phyloP scores from a whole-genome alignment of 768 basidiomycete species.

The Omphalotus guepiniiformis region DNA sequence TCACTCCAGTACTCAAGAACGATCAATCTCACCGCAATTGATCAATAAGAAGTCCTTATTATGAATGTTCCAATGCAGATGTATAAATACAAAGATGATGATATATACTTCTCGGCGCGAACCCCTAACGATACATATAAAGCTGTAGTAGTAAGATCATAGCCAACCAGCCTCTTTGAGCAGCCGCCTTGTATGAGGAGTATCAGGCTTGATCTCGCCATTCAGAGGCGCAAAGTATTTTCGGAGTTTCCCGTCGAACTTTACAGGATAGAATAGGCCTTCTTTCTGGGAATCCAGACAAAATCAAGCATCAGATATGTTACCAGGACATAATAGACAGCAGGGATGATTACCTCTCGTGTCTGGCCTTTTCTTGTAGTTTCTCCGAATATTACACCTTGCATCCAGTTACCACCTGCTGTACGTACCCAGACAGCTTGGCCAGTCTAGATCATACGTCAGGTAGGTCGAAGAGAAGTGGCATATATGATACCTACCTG shows the following conservation, averaged over 20 bases:
- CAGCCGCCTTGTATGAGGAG: slow-evolving; percentile 36
- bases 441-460: slow-evolving; percentile 30
- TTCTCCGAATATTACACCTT: slow-evolving; percentile 43
- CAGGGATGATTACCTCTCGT: slow-evolving; percentile 32
- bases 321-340: neutral
- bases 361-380: slow-evolving; percentile 42
- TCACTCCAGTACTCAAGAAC: too few species aligned
- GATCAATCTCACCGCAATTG: too few species aligned
- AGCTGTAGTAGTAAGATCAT: too few species aligned
- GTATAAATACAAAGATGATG: too few species aligned
- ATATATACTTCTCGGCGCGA: too few species aligned
- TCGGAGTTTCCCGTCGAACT: slow-evolving; percentile 44
- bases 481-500: slow-evolving; percentile 29
- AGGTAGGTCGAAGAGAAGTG: neutral
- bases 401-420: slow-evolving; percentile 45
- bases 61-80: too few species aligned
- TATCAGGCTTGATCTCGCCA: slow-evolving; percentile 65
- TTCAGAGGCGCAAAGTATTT: slow-evolving; percentile 62
- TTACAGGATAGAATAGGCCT: slow-evolving; percentile 52
- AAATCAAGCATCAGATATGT: neutral
- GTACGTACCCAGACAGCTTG: slow-evolving; percentile 52
- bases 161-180: slow-evolving; percentile 42
- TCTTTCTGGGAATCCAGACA: slow-evolving; percentile 32
- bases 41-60: too few species aligned
- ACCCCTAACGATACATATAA: too few species aligned